phyloP scores from a whole-genome alignment of 108 stramenopile genomes.

The Seminavis robusta region DNA sequence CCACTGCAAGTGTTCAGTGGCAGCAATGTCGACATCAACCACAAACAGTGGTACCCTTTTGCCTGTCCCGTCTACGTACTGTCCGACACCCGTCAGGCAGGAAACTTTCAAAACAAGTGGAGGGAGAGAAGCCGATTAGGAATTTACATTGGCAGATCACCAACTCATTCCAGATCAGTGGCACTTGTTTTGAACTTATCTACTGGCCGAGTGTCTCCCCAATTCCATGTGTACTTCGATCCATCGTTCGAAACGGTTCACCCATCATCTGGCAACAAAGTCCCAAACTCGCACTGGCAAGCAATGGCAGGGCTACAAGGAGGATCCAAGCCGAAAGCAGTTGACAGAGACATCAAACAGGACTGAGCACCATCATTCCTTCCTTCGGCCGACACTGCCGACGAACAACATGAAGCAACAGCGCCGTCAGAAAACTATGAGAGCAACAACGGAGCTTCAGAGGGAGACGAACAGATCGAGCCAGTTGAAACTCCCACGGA shows the following conservation, averaged over 20 bases:
- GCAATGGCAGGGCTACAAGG: background rate
- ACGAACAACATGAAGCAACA: no score
- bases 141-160: slow-evolving; percentile 26
- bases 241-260: slow-evolving; percentile 9
- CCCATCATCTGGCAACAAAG: background rate
- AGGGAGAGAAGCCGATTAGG: slow-evolving; percentile 15
- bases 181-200: slow-evolving; percentile 11
- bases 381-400: background rate
- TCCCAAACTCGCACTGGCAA: slow-evolving; percentile 14
- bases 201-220: slow-evolving; percentile 28
- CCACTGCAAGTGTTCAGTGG: slow-evolving; percentile 19
- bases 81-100: background rate
- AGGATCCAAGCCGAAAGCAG: no score
- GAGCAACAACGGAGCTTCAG: slow-evolving; percentile 8
- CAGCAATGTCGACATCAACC: background rate
- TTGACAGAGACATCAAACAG: background rate
- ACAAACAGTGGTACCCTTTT: slow-evolving; percentile 18
- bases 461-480: slow-evolving; percentile 1
- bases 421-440: no score
- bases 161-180: slow-evolving; percentile 10
- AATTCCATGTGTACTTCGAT: slow-evolving; percentile 27
- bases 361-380: background rate
- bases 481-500: background rate
- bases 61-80: slow-evolving; percentile 30
- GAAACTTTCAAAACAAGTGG: slow-evolving; percentile 23